These are phyloP conservation scores for Phytophthora sp. DNA, from an alignment of 352 stramenopile genomes.

Conservation along the genomic window DNA sequence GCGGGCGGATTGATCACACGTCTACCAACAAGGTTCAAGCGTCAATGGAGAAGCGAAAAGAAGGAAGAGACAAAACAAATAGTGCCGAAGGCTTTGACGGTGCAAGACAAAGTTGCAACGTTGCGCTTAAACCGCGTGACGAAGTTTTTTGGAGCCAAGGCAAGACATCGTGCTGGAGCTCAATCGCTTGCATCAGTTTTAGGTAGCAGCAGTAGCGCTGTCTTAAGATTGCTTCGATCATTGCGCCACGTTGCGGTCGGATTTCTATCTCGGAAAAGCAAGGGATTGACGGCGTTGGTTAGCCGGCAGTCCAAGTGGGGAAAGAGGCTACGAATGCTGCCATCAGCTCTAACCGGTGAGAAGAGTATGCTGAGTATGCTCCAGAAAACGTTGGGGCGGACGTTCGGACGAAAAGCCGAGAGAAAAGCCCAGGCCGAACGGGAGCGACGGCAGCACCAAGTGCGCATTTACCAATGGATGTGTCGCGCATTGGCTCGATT, in stretches of 20 bases:
- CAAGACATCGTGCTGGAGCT: constrained; percentile 16
- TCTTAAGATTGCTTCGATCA: constrained; percentile 18
- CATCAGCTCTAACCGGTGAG: constrained; percentile 7
- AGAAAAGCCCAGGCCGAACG: constrained; percentile 11
- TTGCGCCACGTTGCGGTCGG: constrained; percentile 10
- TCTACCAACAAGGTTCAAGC: constrained; percentile 28
- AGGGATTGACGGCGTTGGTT: constrained; percentile 4
- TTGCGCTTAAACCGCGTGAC: constrained; percentile 27
- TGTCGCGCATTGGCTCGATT: constrained; percentile 25
- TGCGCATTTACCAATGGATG: constrained; percentile 19
- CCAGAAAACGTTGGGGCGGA: constrained; percentile 17
- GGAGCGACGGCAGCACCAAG: constrained; percentile 15
- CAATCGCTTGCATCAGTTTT: constrained; percentile 7
- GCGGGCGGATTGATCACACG: constrained; percentile 18
- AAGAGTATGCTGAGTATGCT: constrained; percentile 20
- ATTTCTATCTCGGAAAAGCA: constrained; percentile 5
- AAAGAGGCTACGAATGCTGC: constrained; percentile 8
- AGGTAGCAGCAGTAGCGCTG: neutral
- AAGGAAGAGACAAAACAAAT: constrained; percentile 15
- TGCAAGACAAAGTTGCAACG: constrained; percentile 13
- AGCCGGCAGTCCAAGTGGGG: constrained; percentile 18
- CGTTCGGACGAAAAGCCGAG: constrained; percentile 8
- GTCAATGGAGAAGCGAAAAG: constrained; percentile 9
- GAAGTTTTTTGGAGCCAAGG: constrained; percentile 26
- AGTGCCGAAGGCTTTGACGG: neutral